Base-by-base conservation (phyloP, 257 asterid genomes). In the Buddleja alternifolia region DNA sequence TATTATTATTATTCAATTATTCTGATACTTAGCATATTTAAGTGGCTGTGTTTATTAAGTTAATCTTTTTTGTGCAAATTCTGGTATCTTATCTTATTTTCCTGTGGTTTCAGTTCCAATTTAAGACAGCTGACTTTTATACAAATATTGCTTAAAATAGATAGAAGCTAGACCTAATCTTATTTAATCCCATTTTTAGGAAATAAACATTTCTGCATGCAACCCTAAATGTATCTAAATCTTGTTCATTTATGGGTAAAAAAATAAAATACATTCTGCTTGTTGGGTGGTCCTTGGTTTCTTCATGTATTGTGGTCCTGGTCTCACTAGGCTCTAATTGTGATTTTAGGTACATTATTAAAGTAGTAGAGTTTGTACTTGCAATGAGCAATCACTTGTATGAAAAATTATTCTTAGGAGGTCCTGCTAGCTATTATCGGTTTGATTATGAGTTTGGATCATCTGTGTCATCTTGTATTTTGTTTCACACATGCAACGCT, bases 281-380 rank as follows among this genome's bases (percentile, higher is more conserved):
- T 70, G 76, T 70, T 39, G 63, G 75, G 80, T 75, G 80, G 80
- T 75, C 80, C 76, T 57, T 63, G 8, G 60, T 62, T 74, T 74
- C 15, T 34, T 47, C 60, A 46, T 66, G 41, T 19, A 17, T 50
- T 0, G 77, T 65, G 77, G 77, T 73, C 77, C 77, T 29, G 5
- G 5, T 2, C 34, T 29, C 34, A 29, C 34, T 29, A 29, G 34
- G 34, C 5, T 29, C 3, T 29, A 29, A 29, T 1, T 29, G 34
- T 29, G 34, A 29, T 29, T 29, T 29, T 5, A 29, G 2, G 34
- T 5, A 29, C 34, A 29, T 29, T 29, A 29, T 1, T 29, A 1
- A 29, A 29, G 34, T 29, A 29, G 2, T 29, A 5, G 34, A 29
- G 34, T 5, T 29, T 29, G 34, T 29, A 29, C 34, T 29, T 29